Evolutionary conservation across 129 eudicot species (phyloP).

Genomic region (Helianthus annuus): DNA sequence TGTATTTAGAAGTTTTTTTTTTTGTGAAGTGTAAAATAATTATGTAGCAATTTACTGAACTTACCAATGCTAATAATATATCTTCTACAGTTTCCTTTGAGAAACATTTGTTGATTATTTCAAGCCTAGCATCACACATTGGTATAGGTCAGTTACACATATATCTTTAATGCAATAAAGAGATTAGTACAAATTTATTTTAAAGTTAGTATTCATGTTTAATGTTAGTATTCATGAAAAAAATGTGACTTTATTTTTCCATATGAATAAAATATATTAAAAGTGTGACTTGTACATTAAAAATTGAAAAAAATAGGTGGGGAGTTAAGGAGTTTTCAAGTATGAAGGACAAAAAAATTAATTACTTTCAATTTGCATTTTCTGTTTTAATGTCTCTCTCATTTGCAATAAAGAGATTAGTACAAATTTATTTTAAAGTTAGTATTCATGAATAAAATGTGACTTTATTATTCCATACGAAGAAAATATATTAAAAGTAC

Average conservation of each 20-base stretch:
- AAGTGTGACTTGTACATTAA: not conserved
- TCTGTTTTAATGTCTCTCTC: constrained; percentile 11
- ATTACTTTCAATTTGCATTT: constrained; percentile 19
- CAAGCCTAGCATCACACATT: constrained; percentile 24
- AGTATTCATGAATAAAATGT: no score
- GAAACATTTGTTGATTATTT: constrained; percentile 42
- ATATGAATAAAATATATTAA: no score
- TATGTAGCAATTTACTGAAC: not conserved
- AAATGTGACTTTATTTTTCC: no score
- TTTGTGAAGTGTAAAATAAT: not conserved
- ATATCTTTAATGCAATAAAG: not conserved
- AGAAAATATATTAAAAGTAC: no score
- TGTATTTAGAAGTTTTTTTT: not conserved
- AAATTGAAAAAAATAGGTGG: not conserved
- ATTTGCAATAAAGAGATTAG: not conserved
- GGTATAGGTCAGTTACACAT: not conserved
- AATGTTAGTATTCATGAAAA: no score
- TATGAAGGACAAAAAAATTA: not conserved
- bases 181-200: no score
- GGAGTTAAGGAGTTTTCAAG: not conserved
- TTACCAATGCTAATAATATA: constrained; percentile 43
- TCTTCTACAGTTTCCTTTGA: constrained; percentile 51
- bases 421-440: no score
- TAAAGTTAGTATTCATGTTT: no score
- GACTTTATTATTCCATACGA: no score